Base-by-base conservation (phyloP, 768 basidiomycete species). In the Strobilomyces confusus region DNA sequence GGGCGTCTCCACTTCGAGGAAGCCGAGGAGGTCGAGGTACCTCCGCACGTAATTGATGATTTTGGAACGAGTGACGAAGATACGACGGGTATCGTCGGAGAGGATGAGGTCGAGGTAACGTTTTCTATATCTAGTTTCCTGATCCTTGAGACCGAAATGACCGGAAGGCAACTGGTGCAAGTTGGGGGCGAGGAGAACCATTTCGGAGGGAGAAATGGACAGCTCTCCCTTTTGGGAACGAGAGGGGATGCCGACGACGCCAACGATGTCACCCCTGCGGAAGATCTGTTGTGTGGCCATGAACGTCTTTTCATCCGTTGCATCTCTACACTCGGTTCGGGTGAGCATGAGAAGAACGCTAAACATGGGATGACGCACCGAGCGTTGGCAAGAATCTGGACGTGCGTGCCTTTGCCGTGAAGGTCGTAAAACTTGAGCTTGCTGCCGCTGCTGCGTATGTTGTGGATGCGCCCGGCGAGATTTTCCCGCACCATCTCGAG, bases 1-100 rank as follows among this genome's bases (percentile, higher is more conserved):
- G 7, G 97, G 97, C 1, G 97, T 99, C 74, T 99, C 95, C 57
- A 98, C 95, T 73, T 99, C 97, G 72, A 98, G 84, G 80, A 99
- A 99, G 41, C 95, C 97, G 20, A 88, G 82, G 60, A 78, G 73
- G 69, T 97, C 94, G 51, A 99, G 73, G 81, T 83, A 99, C 59
- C 86, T 87, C 42, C 97, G 84, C 61, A 97, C 75, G 72, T 97
- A 95, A 77, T 92, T 93, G 75, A 99, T 79, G 67, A 97, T 88
- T 64, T 81, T 84, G 69, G 86, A 84, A 56, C 97, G 86, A 25
- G 90, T 88, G 73, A 95, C 75, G 75, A 98, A 99, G 58, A 95
- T 85, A 61, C 85, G 84, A 57, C 97, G 86, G 17, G 92, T 92
- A 59, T 83, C 81, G 37, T 90, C 87, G 70, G 90, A 95, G 71